Conservation (phyloP, 2,329 filamentous ascomycete genomes). For the Aspergillus chevalieri region DNA sequence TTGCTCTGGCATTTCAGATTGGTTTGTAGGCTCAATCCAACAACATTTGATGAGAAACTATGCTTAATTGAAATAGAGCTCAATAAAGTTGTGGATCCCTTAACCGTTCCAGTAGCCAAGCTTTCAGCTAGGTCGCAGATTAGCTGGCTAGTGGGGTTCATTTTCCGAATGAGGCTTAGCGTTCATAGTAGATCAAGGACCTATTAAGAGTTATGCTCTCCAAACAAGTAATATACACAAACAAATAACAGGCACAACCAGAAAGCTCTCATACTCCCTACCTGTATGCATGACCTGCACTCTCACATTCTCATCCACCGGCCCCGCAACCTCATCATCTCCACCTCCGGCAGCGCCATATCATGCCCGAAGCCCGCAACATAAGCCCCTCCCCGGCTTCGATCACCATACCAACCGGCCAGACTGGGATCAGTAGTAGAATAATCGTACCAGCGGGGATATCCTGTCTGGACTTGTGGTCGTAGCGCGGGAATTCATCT, state of each 20-base stretch:
- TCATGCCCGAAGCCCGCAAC: slow-evolving; percentile 17
- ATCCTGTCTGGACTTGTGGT: slow-evolving; percentile 3
- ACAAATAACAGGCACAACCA: background rate
- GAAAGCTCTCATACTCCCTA: background rate
- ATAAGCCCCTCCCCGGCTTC: slow-evolving; percentile 17
- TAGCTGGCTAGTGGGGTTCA: too few relatives aligned
- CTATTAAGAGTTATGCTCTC: too few relatives aligned
- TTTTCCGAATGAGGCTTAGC: too few relatives aligned
- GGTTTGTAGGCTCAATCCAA: too few relatives aligned
- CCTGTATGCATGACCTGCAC: slow-evolving; percentile 9
- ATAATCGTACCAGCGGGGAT: slow-evolving; percentile 9
- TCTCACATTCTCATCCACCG: slow-evolving; percentile 9
- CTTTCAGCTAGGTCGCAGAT: too few relatives aligned
- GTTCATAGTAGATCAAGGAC: too few relatives aligned
- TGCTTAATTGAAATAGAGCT: too few relatives aligned
- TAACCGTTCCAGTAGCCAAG: too few relatives aligned
- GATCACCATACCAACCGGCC: slow-evolving; percentile 19
- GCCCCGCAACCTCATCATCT: slow-evolving; percentile 1
- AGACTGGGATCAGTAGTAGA: slow-evolving; percentile 12
- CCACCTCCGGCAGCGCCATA: slow-evolving; percentile 14
- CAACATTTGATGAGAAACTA: too few relatives aligned
- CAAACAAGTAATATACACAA: too few relatives aligned
- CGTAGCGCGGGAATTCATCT: background rate
- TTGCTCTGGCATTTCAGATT: too few relatives aligned
- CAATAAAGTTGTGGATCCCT: too few relatives aligned